Base-by-base conservation (phyloP, 1,284 basidiomycete genomes). In the Ustilago curta region DNA sequence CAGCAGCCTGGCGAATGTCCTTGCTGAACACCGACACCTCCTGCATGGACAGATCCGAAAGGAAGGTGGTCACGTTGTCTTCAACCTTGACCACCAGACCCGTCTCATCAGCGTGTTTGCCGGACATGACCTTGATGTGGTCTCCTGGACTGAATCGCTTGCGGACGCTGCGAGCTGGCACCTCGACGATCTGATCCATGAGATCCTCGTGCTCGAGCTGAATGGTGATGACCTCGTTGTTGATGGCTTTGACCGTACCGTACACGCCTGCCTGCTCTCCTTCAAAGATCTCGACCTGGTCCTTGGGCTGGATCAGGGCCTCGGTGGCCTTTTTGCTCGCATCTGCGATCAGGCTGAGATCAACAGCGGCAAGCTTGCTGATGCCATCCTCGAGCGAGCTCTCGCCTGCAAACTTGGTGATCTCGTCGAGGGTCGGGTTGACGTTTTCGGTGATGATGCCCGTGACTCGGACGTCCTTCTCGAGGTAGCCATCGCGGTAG, bases 21-120 rank as follows among this genome's bases (percentile, higher is more conserved):
- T 96, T 97, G 0, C 94, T 93, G 87, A 99, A 99, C 2, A 96
- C 96, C 48, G 93, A 94, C 56, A 97, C 92, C 89, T 99, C 95
- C 83, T 94, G 91, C 89, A 95, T 91, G 5, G 92, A 92, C 90
- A 98, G 92, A 85, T 98, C 96, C n/a, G 94, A 97, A 74, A 98
- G 87, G 88, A 99, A 95, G 0, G 96, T 98, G 14, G 98, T 93
- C 9, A 96, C 90, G 74, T 95, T 94, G 67, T 85, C 83, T 50
- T 86, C 83, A 21, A 98, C 92, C 32, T 94, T 92, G 45, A 99
- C 92, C 23, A 99, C 95, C 79, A 99, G 88, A 87, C 96, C 96
- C 7, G 95, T 97, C 86, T 97, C 95, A 81, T 97, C 94, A 9
- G 90, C 90, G 83, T 98, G 97, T 86, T 95, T 92, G 25, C 96